These are phyloP conservation scores for Penicillium goetzii DNA, from an alignment of 495 filamentous ascomycete species.

Conservation along the genomic window DNA sequence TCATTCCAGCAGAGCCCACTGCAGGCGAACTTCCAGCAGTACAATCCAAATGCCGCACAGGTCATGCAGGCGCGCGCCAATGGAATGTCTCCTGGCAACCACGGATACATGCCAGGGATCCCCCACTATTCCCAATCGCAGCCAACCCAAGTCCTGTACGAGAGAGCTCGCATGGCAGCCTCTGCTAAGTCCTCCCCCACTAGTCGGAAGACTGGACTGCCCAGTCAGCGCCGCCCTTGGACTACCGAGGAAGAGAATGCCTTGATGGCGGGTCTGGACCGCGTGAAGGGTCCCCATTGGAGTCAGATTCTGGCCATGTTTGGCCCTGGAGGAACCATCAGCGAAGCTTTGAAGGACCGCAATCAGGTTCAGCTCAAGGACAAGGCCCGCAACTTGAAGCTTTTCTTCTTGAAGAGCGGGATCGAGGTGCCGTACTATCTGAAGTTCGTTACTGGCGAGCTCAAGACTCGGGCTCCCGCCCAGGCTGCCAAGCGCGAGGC, in stretches of 20 bases:
- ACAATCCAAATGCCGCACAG: conserved; percentile 44
- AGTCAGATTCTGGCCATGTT: conserved; percentile 91
- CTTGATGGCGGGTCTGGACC: conserved; percentile 87
- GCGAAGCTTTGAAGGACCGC: conserved; percentile 84
- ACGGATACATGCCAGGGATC: conserved; percentile 54
- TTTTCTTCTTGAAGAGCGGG: conserved; percentile 92
- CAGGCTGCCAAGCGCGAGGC: conserved; percentile 83
- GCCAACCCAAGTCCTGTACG: conserved; percentile 78
- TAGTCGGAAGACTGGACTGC: conserved; percentile 72
- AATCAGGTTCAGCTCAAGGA: conserved; percentile 97
- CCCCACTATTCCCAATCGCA: conserved; percentile 71
- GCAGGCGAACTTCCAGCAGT: conserved; percentile 52
- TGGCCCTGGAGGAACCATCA: conserved; percentile 79
- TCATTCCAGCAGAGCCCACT: conserved; percentile 50
- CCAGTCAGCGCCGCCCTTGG: conserved; percentile 88
- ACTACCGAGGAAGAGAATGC: conserved; percentile 89
- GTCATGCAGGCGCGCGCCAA: conserved; percentile 39
- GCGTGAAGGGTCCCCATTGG: conserved; percentile 94
- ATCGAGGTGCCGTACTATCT: conserved; percentile 93
- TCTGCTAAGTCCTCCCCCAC: conserved; percentile 77
- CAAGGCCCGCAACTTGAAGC: conserved; percentile 91
- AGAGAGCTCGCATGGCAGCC: conserved; percentile 79
- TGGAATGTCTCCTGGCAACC: conserved; percentile 41
- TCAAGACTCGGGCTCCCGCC: conserved; percentile 86
- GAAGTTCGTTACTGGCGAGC: conserved; percentile 87